Evolutionary conservation across 2,329 filamentous ascomycete species (phyloP).

Genomic region (Knufia petricola): DNA sequence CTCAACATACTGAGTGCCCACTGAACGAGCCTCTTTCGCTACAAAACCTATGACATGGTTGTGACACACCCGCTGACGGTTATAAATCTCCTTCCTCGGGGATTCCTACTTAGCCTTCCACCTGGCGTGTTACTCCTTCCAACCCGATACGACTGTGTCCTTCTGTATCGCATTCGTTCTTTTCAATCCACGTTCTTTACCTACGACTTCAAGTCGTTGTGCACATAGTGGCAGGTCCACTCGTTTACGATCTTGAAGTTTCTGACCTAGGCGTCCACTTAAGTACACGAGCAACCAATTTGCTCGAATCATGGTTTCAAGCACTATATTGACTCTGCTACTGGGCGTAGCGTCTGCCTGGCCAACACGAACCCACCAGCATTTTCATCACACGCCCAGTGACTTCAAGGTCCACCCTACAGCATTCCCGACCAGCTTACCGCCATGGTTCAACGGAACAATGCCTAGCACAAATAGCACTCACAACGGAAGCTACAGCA

Average conservation of each 20-base stretch:
- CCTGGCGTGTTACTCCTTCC: background rate
- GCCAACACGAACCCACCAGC: background rate
- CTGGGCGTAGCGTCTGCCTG: background rate
- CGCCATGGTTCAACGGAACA: background rate
- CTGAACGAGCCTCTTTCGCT: too few relatives aligned
- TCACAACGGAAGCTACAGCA: background rate
- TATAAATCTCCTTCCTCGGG: too few relatives aligned
- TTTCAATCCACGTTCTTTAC: background rate
- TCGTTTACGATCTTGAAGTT: background rate
- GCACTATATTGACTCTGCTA: background rate
- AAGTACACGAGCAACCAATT: background rate
- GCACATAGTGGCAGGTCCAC: background rate
- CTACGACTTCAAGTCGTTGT: background rate
- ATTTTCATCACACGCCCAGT: background rate
- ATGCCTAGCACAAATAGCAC: background rate
- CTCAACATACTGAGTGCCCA: too few relatives aligned
- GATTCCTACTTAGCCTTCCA: too few relatives aligned
- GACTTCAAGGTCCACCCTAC: background rate
- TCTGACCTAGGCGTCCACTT: background rate
- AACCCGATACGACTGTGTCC: background rate
- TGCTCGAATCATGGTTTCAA: background rate
- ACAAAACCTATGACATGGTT: too few relatives aligned
- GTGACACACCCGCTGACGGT: too few relatives aligned
- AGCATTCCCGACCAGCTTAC: background rate
- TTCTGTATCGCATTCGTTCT: background rate